Evolutionary conservation across 2,329 filamentous ascomycete species (phyloP), one percentile per base, ranked within the genome.

Genomic region (Xenoacremonium recifei): DNA sequence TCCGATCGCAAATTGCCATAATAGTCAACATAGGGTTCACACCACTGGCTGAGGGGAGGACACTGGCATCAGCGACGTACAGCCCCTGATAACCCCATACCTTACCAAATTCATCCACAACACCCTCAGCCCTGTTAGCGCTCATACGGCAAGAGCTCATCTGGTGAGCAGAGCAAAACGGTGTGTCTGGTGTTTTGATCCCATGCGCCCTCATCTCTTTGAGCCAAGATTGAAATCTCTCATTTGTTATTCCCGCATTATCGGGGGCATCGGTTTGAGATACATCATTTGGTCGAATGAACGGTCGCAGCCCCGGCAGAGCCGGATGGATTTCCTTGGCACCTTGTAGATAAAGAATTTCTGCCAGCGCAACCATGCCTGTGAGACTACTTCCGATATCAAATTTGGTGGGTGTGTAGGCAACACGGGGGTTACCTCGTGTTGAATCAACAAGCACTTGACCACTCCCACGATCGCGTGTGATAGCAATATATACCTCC

Each of bases 261-360:
- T 27, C 23, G 9, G 7, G 23, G 13, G 23, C 23, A 27, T 13
- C 23, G 13, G 7, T 27, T 27, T 27, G 23, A 13, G 9, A 9
- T 4, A 11, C 15, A 10, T 34, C 13, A 13, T 21, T 19, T 15
- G 18, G n/a, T 6, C 40, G 40, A 11, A 39, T 45, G 18, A 45
- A 45, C 4, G 43, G 43, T 15, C 21, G 38, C 2, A 45, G 21
- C 2, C 43, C 43, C 4, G 43, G 21, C 4, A 45, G 12, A 3
- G 21, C 21, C 2, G 43, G 43, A 13, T 40, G 38, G 4, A 45
- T 35, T n/a, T 45, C 43, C 4, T 29, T 6, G 5, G 39, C 43
- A 5, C 42, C 43, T 13, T 45, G 43, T 13, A 45, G 19, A 11
- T 42, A 42, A 7, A 40, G 35, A 4, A 45, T 41, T n/a, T 38